Evolutionary conservation across 2,329 filamentous ascomycete genomes (phyloP).

Genomic region (Botryotinia globosa): DNA sequence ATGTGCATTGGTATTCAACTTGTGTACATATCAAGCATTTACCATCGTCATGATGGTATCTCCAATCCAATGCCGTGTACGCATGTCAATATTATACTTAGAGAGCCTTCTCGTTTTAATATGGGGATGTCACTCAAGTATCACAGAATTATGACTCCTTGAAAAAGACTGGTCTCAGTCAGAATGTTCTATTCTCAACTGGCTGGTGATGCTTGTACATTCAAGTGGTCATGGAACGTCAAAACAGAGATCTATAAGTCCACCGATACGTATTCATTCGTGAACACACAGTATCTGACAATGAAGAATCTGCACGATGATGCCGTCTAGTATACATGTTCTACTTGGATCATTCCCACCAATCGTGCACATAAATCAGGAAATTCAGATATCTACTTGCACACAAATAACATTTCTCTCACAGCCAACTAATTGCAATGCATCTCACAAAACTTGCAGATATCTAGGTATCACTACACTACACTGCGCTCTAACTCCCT

Average conservation of each 20-base stretch:
- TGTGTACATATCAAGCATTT: background rate
- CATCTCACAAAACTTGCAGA: background rate
- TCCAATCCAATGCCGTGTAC: background rate
- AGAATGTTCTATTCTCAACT: background rate
- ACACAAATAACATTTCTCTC: background rate
- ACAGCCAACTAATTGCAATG: background rate
- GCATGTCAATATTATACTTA: background rate
- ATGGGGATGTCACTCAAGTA: conserved; percentile 7
- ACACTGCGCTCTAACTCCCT: background rate
- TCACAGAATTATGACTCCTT: background rate
- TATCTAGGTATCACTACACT: background rate
- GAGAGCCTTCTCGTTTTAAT: background rate
- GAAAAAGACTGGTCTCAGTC: background rate
- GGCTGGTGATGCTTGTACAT: background rate
- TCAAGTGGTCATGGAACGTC: background rate
- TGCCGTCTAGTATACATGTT: background rate
- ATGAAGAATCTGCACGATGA: conserved; percentile 2
- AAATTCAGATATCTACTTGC: background rate
- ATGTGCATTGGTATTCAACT: background rate
- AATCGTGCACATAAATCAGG: background rate
- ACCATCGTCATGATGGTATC: background rate
- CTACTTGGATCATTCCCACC: background rate
- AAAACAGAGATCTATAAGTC: background rate
- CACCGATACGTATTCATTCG: background rate
- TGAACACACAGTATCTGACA: background rate